Conservation (phyloP, 2,329 filamentous ascomycete species). For the Tolypocladium pustulatum region DNA sequence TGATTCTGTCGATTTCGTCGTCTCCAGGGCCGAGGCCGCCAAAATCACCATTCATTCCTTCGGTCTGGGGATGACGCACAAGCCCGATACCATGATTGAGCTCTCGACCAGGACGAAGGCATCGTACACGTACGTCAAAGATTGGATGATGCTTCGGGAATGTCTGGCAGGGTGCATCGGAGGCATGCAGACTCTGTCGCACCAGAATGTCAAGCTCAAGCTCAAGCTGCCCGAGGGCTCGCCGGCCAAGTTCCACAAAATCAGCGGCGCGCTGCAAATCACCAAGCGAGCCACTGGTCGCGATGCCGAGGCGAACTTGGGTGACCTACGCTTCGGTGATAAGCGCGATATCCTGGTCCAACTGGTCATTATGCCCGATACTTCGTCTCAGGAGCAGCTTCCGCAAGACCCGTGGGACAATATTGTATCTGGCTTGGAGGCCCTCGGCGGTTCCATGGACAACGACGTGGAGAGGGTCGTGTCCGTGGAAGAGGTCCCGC, state of each 20-base stretch:
- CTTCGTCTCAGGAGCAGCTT: slow-evolving; percentile 66
- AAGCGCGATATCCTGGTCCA: slow-evolving; percentile 92
- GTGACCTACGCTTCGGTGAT: slow-evolving; percentile 89
- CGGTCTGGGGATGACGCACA: slow-evolving; percentile 90
- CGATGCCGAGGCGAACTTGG: slow-evolving; percentile 85
- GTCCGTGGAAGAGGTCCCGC: slow-evolving; percentile 86
- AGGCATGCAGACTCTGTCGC: slow-evolving; percentile 85
- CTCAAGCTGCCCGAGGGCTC: slow-evolving; percentile 90
- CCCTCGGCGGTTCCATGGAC: slow-evolving; percentile 78
- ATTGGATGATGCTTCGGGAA: slow-evolving; percentile 99
- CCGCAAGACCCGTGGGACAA: slow-evolving; percentile 96
- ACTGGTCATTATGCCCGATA: slow-evolving; percentile 84
- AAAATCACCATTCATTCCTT: slow-evolving; percentile 98
- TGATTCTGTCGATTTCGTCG: slow-evolving; percentile 95
- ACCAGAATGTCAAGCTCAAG: slow-evolving; percentile 95
- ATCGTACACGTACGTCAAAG: slow-evolving; percentile 96
- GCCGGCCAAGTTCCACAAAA: slow-evolving; percentile 96
- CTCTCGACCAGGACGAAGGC: slow-evolving; percentile 91
- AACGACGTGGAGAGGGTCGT: slow-evolving; percentile 72
- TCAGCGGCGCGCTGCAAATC: slow-evolving; percentile 89
- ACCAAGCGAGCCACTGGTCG: slow-evolving; percentile 92
- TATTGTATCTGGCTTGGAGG: slow-evolving; percentile 90
- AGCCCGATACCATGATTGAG: slow-evolving; percentile 98
- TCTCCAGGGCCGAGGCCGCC: slow-evolving; percentile 89
- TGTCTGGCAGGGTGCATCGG: slow-evolving; percentile 90